Conservation (phyloP, 179 eudicot genomes). For the Monotropa hypopitys region DNA sequence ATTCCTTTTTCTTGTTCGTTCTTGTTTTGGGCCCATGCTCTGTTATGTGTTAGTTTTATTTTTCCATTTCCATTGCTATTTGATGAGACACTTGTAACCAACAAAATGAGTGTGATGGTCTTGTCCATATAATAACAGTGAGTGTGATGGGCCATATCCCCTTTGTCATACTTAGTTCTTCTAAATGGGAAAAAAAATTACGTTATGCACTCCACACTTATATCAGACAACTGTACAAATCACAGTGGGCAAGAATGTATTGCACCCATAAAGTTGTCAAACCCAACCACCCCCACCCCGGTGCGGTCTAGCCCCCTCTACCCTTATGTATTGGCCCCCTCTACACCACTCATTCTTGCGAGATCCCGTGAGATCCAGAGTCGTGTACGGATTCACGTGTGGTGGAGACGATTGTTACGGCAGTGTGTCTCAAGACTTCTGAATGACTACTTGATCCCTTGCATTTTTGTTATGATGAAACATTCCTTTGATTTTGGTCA, state of each 20-base stretch:
- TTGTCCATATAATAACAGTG: too few species aligned
- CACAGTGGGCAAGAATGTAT: background rate
- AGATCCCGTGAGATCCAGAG: too few species aligned
- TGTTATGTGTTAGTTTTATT: background rate
- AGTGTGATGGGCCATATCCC: too few species aligned
- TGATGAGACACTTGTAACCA: conserved; percentile 25
- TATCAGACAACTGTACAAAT: background rate
- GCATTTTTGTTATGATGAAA: background rate
- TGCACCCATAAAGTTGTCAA: background rate
- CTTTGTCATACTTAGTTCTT: background rate
- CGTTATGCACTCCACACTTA: background rate
- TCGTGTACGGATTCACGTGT: too few species aligned
- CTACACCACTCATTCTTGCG: too few species aligned
- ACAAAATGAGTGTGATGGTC: conserved; percentile 19
- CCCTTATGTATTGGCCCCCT: too few species aligned
- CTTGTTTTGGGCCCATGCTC: conserved; percentile 8
- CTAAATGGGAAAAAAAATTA: too few species aligned
- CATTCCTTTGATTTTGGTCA: background rate
- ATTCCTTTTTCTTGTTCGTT: conserved; percentile 1
- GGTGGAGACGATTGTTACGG: too few species aligned
- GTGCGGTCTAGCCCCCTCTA: too few species aligned
- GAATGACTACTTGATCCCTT: too few species aligned
- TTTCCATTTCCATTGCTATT: conserved; percentile 5
- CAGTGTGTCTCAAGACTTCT: too few species aligned
- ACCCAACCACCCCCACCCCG: too few species aligned